Conservation (phyloP, 495 filamentous ascomycete species). For the Penicillium lagena region DNA sequence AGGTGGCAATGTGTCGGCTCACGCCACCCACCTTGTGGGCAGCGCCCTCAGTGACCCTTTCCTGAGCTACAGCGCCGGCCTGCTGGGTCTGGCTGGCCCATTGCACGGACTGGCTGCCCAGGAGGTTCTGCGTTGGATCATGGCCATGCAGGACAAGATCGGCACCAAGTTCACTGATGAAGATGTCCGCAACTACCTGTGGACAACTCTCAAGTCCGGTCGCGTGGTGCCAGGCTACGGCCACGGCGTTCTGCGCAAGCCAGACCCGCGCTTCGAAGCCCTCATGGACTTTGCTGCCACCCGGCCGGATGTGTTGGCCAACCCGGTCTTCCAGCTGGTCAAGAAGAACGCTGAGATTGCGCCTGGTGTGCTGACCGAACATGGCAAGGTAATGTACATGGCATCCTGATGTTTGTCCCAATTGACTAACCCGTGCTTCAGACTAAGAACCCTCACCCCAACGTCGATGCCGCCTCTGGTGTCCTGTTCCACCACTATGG, state of each 20-base stretch:
- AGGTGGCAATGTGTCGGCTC: constrained; percentile 94
- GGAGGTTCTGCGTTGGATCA: constrained; percentile 92
- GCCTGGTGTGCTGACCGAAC: constrained; percentile 79
- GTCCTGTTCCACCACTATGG: constrained; percentile 97
- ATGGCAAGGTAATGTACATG: constrained; percentile 62
- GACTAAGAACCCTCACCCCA: constrained; percentile 98
- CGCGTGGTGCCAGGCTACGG: constrained; percentile 95
- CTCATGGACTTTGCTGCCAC: constrained; percentile 90
- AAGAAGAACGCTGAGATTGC: constrained; percentile 78
- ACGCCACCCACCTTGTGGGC: constrained; percentile 96
- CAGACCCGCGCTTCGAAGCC: constrained; percentile 92
- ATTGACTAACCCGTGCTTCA: constrained; percentile 15
- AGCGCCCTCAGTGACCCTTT: constrained; percentile 92
- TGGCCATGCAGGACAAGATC: constrained; percentile 87
- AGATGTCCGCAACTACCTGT: constrained; percentile 82
- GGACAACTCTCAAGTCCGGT: constrained; percentile 86
- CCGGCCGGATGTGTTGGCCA: constrained; percentile 73
- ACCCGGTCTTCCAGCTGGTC: constrained; percentile 91
- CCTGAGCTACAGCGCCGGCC: constrained; percentile 90
- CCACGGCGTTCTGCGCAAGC: constrained; percentile 96
- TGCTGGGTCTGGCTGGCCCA: constrained; percentile 91
- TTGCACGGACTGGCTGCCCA: constrained; percentile 94
- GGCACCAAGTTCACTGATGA: constrained; percentile 69
- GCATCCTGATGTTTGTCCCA: not conserved
- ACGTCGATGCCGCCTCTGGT: constrained; percentile 87